A percentile compares a stretch with the other conserved stretches of the same genome.
phyloP scores from a whole-genome alignment of 306 rosid genomes.

The Psophocarpus tetragonolobus region DNA sequence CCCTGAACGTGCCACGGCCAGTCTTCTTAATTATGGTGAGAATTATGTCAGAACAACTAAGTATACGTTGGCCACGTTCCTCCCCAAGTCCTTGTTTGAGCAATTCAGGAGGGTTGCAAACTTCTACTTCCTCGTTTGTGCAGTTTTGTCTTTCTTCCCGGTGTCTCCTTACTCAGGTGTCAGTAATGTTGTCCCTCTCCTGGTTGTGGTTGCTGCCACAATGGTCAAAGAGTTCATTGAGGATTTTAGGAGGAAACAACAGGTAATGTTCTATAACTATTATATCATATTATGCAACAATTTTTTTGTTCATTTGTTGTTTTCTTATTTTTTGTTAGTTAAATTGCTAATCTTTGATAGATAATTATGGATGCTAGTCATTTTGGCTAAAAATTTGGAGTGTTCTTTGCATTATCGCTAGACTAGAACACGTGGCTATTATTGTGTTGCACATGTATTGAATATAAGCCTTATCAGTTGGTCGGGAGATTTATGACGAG shows the following conservation, averaged over 20 bases:
- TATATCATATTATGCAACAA: neutral
- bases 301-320: neutral
- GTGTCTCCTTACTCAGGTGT: constrained; percentile 84
- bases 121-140: constrained; percentile 77
- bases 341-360: neutral
- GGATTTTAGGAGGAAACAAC: constrained; percentile 80
- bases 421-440: constrained; percentile 8
- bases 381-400: neutral
- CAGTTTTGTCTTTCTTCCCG: constrained; percentile 70
- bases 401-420: neutral
- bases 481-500: constrained; percentile 1
- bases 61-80: constrained; percentile 76
- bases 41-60: constrained; percentile 89
- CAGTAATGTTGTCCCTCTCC: constrained; percentile 81
- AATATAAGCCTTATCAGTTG: neutral
- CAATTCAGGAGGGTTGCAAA: constrained; percentile 94
- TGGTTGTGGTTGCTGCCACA: constrained; percentile 78
- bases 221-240: constrained; percentile 89
- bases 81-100: constrained; percentile 90
- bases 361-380: neutral
- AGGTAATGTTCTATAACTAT: constrained; percentile 53
- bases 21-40: constrained; percentile 51
- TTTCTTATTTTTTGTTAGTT: neutral
- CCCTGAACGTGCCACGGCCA: constrained; percentile 55
- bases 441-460: neutral